Evolutionary conservation across 768 basidiomycete genomes (phyloP).

Genomic region (Russula sp.): DNA sequence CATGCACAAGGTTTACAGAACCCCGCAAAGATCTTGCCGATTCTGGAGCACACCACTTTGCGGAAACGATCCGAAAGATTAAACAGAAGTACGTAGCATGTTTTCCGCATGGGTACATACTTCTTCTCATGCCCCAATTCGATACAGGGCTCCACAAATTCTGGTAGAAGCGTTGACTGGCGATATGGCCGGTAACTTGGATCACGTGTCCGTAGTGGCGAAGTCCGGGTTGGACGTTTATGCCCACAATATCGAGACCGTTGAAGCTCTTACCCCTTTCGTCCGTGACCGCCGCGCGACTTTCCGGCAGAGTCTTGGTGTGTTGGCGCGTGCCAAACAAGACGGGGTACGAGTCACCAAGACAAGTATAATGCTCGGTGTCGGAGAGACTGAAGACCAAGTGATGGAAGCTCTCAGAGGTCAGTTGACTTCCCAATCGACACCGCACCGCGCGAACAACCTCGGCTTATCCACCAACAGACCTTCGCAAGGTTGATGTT

Average conservation of each 20-base stretch:
- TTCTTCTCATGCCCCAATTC: background rate
- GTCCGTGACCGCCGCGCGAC: slow-evolving; percentile 94
- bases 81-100: slow-evolving; percentile 73
- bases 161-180: slow-evolving; percentile 95
- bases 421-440: slow-evolving; percentile 32
- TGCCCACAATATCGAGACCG: slow-evolving; percentile 96
- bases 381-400: slow-evolving; percentile 86
- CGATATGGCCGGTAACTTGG: slow-evolving; percentile 79
- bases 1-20: background rate
- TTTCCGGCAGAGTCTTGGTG: slow-evolving; percentile 77
- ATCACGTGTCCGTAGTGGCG: slow-evolving; percentile 76
- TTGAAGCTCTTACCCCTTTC: slow-evolving; percentile 88
- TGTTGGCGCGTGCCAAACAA: slow-evolving; percentile 78
- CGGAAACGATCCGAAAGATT: slow-evolving; percentile 89
- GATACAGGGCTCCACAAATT: slow-evolving; percentile 79
- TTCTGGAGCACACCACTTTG: slow-evolving; percentile 91
- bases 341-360: slow-evolving; percentile 87
- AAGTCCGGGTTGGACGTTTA: slow-evolving; percentile 95
- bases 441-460: background rate
- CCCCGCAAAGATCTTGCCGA: slow-evolving; percentile 72
- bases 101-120: background rate
- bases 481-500: slow-evolving; percentile 80
- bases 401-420: slow-evolving; percentile 77
- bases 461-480: slow-evolving; percentile 38
- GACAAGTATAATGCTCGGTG: slow-evolving; percentile 97